Percentiles rank a stretch among this genome's conserved stretches.
phyloP scores from a whole-genome alignment of 2,329 filamentous ascomycete species.

The Arthrobotrys pseudoclavata region DNA sequence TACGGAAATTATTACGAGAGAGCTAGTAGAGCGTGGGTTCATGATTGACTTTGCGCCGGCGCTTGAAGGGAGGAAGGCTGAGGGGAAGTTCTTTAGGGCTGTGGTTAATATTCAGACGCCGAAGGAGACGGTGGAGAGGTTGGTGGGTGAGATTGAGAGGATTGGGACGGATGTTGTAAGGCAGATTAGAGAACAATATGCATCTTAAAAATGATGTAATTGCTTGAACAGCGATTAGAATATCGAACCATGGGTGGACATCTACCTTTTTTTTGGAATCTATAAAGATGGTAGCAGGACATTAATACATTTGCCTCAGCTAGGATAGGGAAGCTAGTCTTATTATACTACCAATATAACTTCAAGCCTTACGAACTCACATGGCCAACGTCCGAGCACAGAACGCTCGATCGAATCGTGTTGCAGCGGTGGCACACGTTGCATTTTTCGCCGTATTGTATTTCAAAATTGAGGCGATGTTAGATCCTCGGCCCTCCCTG shows the following conservation, averaged over 20 bases:
- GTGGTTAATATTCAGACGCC: conserved; percentile 76
- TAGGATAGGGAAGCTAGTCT: not conserved
- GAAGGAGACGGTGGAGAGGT: conserved; percentile 73
- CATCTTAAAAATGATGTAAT: not conserved
- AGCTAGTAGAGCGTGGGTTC: conserved; percentile 73
- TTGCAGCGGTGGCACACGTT: too few relatives aligned
- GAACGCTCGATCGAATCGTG: too few relatives aligned
- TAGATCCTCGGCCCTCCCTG: too few relatives aligned
- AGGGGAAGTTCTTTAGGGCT: conserved; percentile 77
- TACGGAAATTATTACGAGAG: conserved; percentile 72
- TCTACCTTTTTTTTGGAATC: not conserved
- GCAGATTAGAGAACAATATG: conserved; percentile 62
- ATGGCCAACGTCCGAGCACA: too few relatives aligned
- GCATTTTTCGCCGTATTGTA: too few relatives aligned
- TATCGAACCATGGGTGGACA: not conserved
- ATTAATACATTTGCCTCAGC: not conserved
- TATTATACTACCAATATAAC: too few relatives aligned
- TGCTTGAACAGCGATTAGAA: too few relatives aligned
- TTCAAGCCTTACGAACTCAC: too few relatives aligned
- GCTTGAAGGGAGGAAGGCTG: conserved; percentile 69
- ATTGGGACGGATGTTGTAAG: conserved; percentile 65
- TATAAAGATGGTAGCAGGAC: not conserved
- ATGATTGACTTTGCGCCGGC: conserved; percentile 77
- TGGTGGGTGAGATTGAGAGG: conserved; percentile 73
- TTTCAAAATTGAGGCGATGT: too few relatives aligned